These are phyloP conservation scores for Macrocystidia cucumis DNA, from an alignment of 1,284 basidiomycete genomes.

Conservation along the genomic window DNA sequence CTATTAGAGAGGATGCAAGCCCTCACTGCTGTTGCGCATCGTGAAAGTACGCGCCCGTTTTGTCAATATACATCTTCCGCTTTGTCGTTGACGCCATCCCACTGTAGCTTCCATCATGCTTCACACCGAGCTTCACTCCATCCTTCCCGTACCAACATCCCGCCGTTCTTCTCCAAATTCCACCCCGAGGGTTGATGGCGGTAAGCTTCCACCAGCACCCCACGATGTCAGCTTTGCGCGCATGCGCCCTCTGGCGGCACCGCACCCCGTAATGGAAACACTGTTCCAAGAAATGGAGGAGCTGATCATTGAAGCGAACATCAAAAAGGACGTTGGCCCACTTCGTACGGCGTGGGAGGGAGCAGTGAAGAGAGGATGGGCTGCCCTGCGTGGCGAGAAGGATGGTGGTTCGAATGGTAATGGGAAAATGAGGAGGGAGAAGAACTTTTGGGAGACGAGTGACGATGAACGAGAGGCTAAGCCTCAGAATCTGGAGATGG, in stretches of 20 bases:
- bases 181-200: no score
- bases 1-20: conserved; percentile 29
- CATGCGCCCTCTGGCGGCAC: conserved; percentile 18
- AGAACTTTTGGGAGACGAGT: conserved; percentile 5
- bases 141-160: conserved; percentile 20
- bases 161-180: conserved; percentile 6
- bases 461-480: no score
- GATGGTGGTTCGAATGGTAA: not conserved
- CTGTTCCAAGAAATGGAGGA: conserved; percentile 52
- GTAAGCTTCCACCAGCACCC: conserved; percentile 4
- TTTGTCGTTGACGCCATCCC: no score
- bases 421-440: not conserved
- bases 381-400: not conserved
- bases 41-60: conserved; percentile 32
- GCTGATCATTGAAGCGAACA: conserved; percentile 52
- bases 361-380: conserved; percentile 19
- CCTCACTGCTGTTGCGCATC: conserved; percentile 30
- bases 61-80: conserved; percentile 6
- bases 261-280: conserved; percentile 20
- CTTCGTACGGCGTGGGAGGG: conserved; percentile 41
- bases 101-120: conserved; percentile 27
- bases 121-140: conserved; percentile 31
- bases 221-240: conserved; percentile 16
- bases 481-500: no score
- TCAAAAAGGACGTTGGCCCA: conserved; percentile 47